These are phyloP conservation scores for Arabidopsis lyrata DNA, from an alignment of 441 rosid genomes.

Conservation along the genomic window DNA sequence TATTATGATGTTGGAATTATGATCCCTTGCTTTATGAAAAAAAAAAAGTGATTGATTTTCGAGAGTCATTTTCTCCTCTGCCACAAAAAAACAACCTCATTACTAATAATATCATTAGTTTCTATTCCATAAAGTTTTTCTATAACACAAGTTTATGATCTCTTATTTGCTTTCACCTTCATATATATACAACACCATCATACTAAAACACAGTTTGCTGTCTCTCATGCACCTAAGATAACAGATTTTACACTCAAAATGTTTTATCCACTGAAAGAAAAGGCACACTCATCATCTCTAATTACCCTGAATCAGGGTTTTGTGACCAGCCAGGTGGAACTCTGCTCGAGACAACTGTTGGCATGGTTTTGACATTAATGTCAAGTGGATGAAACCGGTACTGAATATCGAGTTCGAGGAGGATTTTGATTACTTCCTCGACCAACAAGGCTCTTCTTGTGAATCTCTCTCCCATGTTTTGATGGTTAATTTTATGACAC, in stretches of 20 bases:
- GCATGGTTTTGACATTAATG: slow-evolving; percentile 66
- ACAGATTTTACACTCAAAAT: background rate
- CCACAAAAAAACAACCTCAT: background rate
- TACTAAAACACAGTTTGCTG: background rate
- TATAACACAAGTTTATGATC: background rate
- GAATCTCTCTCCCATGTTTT: slow-evolving; percentile 64
- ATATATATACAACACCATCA: slow-evolving; percentile 10
- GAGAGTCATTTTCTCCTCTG: background rate
- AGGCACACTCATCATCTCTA: background rate
- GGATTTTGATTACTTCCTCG: slow-evolving; percentile 70
- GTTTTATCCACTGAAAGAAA: background rate
- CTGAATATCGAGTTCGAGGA: slow-evolving; percentile 72
- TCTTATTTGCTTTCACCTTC: background rate
- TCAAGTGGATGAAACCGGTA: slow-evolving; percentile 72
- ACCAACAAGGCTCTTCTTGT: slow-evolving; percentile 62
- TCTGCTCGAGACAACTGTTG: slow-evolving; percentile 46
- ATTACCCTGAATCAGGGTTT: slow-evolving; percentile 25
- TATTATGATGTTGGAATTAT: too few species aligned
- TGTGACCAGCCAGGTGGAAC: slow-evolving; percentile 52
- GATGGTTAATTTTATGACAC: slow-evolving; percentile 61
- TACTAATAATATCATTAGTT: background rate
- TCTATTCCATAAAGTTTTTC: background rate
- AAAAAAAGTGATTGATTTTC: background rate
- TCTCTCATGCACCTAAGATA: slow-evolving; percentile 20
- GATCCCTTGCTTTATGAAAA: background rate